phyloP scores from a whole-genome alignment of 129 eudicot species.

The Smallanthus sonchifolius region DNA sequence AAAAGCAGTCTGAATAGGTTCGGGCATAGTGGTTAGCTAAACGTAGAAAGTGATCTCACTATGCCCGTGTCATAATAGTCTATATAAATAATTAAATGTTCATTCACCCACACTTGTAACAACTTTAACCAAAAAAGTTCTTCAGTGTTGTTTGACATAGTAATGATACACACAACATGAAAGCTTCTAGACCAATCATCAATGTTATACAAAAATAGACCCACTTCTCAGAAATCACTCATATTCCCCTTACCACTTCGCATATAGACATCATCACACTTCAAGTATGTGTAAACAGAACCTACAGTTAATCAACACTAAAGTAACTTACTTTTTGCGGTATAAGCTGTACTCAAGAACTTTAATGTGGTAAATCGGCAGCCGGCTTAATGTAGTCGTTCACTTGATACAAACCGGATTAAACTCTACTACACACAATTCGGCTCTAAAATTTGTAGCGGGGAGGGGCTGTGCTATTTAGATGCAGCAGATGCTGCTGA shows the following conservation, averaged over 20 bases:
- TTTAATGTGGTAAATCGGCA: not conserved
- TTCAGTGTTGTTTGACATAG: too few relatives aligned
- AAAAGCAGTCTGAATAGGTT: too few relatives aligned
- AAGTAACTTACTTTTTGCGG: not conserved
- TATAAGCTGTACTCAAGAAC: not conserved
- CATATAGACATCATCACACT: not conserved
- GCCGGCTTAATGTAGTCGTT: not conserved
- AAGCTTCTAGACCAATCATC: too few relatives aligned
- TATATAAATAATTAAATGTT: too few relatives aligned
- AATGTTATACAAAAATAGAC: not conserved
- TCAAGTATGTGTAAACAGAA: constrained; percentile 1
- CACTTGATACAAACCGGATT: not conserved
- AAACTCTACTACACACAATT: constrained; percentile 23
- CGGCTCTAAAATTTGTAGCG: not conserved
- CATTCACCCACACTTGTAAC: too few relatives aligned
- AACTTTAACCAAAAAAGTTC: too few relatives aligned
- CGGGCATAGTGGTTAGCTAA: too few relatives aligned
- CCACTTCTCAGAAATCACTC: not conserved
- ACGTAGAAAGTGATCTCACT: too few relatives aligned
- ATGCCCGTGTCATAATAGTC: too few relatives aligned
- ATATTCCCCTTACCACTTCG: not conserved
- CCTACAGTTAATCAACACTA: not conserved
- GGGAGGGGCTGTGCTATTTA: constrained; percentile 28
- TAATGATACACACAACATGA: too few relatives aligned
- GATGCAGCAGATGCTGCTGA: constrained; percentile 52